Base-by-base conservation (phyloP, 441 rosid species). In the Sinapis alba region DNA sequence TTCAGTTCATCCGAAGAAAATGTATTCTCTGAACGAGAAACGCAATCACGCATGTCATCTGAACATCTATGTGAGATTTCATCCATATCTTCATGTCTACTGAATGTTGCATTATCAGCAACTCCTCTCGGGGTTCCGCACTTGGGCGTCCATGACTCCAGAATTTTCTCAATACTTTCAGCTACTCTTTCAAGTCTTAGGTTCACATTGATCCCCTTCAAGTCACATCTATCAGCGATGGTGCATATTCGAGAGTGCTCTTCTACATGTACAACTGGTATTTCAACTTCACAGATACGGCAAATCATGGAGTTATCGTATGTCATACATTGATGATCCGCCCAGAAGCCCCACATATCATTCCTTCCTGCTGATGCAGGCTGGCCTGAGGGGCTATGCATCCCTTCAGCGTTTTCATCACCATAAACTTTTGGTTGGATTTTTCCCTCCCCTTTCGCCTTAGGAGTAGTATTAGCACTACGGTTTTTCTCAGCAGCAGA, bases 231-330 rank as follows among this genome's bases (percentile, higher is more conserved):
- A 74, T 96, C 98, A 76, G 94, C 96, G 68, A 94, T 89, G 8
- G 98, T 92, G 76, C 98, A 96, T 73, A 96, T 92, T 23, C 84
- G 83, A 83, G 99, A 96, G 84, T 94, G 99, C 80, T 92, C 98
- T 84, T 94, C 98, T 32, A 96, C 99, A 73, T 94, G 99, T 56
- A 94, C 96, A 54, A 90, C 89, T 20, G 99, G 99, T 86, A 96
- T 96, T 81, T 96, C 98, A 38, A 94, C 98, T 88, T 96, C 99
- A 83, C 99, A 96, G 59, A 94, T 96, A 30, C 99, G 93, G 32
- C 99, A 96, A 71, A 96, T 94, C 98, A 96, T 96, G 13, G 90
- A 85, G 84, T 89, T 87, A 65, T 89, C 99, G 72, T 84, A 96
- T 18, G 94, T 68, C 67, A 86, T 65, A 62, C 81, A 84, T 27